phyloP scores from a whole-genome alignment of 176 grass and related monocot species.

The Thinopyrum elongatum region DNA sequence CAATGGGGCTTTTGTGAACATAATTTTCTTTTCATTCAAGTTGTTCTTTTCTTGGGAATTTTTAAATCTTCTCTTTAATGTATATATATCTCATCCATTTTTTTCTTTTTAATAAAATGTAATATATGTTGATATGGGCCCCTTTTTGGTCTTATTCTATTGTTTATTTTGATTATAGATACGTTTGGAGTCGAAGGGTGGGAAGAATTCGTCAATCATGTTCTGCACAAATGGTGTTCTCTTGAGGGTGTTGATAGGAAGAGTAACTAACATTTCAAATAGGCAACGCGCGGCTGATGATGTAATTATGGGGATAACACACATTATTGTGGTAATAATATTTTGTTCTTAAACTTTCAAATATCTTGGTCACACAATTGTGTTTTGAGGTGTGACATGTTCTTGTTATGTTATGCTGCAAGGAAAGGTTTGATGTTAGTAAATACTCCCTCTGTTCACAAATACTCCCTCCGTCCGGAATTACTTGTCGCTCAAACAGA shows the following conservation, averaged over 20 bases:
- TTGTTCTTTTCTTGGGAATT: not conserved
- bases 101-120: not conserved
- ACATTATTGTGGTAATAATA: slow-evolving; percentile 92
- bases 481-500: too few relatives aligned
- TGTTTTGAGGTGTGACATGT: not conserved
- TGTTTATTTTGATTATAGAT: slow-evolving; percentile 59
- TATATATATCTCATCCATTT: not conserved
- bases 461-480: too few relatives aligned
- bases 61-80: not conserved
- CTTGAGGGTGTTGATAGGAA: slow-evolving; percentile 81
- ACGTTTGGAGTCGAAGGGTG: slow-evolving; percentile 89
- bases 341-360: slow-evolving; percentile 12
- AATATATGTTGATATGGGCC: not conserved
- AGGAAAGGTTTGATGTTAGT: not conserved
- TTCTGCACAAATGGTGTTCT: slow-evolving; percentile 99
- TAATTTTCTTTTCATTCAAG: slow-evolving; percentile 1
- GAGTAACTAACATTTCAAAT: slow-evolving; percentile 53
- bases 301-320: slow-evolving; percentile 68
- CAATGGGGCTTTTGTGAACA: not conserved
- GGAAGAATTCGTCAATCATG: slow-evolving; percentile 87
- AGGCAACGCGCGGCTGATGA: slow-evolving; percentile 38
- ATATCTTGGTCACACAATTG: not conserved
- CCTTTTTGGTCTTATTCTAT: not conserved
- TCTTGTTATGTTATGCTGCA: slow-evolving; percentile 13
- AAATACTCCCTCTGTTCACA: too few relatives aligned